These are phyloP conservation scores for Apiotrichum veenhuisii DNA, from an alignment of 1,284 basidiomycete species.

Conservation along the genomic window DNA sequence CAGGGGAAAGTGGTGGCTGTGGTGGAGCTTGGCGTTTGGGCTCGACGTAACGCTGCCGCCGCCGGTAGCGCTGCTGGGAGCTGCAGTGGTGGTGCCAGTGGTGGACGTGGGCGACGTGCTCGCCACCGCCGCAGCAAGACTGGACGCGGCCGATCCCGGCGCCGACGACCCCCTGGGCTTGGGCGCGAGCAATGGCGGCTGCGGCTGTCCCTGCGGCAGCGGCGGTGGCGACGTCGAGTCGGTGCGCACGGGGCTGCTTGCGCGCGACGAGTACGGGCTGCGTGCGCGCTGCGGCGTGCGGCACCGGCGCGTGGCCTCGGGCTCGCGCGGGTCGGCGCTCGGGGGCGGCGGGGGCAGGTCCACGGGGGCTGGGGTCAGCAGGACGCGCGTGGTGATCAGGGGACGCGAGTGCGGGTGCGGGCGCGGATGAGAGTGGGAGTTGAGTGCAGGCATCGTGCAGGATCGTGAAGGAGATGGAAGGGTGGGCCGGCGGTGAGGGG, in stretches of 20 bases:
- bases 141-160: neutral
- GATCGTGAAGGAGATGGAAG: too few species aligned
- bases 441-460: too few species aligned
- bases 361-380: slow-evolving; percentile 30
- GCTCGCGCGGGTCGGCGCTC: slow-evolving; percentile 44
- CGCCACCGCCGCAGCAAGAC: neutral
- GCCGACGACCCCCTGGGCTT: slow-evolving; percentile 11
- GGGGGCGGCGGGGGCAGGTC: slow-evolving; percentile 48
- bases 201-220: too few species aligned
- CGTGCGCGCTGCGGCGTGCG: slow-evolving; percentile 36
- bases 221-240: slow-evolving; percentile 16
- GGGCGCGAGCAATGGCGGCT: slow-evolving; percentile 19
- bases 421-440: neutral
- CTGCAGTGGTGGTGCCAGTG: too few species aligned
- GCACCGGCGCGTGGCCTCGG: slow-evolving; percentile 29
- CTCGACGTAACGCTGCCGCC: too few species aligned
- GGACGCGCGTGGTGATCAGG: neutral
- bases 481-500: too few species aligned
- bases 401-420: neutral
- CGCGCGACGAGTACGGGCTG: slow-evolving; percentile 35
- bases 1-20: slow-evolving; percentile 11
- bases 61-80: too few species aligned
- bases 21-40: neutral
- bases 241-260: slow-evolving; percentile 28
- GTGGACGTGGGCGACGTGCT: neutral